Evolutionary conservation across 345 rosid genomes (phyloP).

Genomic region (Erucastrum elatum): DNA sequence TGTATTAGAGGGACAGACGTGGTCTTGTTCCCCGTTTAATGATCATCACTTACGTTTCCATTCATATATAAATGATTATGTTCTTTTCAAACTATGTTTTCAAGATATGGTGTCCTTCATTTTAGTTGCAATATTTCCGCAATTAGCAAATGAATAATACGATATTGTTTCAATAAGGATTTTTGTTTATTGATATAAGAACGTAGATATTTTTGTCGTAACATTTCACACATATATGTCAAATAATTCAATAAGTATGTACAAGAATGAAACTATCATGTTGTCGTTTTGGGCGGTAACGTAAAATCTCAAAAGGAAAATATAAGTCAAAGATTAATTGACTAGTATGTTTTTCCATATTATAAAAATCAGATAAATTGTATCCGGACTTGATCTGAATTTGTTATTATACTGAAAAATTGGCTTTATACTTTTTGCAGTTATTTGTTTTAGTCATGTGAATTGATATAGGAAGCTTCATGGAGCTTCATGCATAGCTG

Average conservation of each 20-base stretch:
- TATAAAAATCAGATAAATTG: conserved; percentile 34
- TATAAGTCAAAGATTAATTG: not conserved
- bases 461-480: conserved; percentile 36
- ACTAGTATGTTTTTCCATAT: not conserved
- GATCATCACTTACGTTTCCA: conserved; percentile 39
- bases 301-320: not conserved
- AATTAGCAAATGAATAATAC: no score
- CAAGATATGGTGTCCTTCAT: no score
- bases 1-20: conserved; percentile 1
- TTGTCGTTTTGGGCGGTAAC: conserved; percentile 9
- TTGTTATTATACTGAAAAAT: not conserved
- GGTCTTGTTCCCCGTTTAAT: conserved; percentile 28
- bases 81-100: not conserved
- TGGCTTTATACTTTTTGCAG: conserved; percentile 1
- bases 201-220: not conserved
- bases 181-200: no score
- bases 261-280: not conserved
- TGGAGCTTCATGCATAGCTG: conserved; percentile 30
- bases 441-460: conserved; percentile 26
- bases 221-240: not conserved
- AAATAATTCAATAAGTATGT: no score
- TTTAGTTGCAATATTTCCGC: no score
- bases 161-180: no score
- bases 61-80: conserved; percentile 14
- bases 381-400: conserved; percentile 32